Evolutionary conservation across 129 eudicot genomes (phyloP).

Genomic region (Saposhnikovia divaricata): DNA sequence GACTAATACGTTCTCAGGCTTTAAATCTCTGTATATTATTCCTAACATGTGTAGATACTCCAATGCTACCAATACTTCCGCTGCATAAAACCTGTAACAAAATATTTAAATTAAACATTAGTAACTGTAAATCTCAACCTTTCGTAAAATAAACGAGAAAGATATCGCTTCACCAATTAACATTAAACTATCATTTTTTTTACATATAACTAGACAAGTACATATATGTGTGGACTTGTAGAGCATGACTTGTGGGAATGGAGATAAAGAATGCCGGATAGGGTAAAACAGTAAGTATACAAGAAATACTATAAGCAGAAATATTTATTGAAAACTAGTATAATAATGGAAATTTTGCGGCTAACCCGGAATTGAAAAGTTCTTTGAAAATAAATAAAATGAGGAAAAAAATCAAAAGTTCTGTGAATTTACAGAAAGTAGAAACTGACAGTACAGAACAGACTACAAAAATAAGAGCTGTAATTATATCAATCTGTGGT

Average conservation of each 20-base stretch:
- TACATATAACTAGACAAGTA: background rate
- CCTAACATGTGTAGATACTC: constrained; percentile 95
- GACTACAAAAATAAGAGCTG: background rate
- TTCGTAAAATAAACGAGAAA: background rate
- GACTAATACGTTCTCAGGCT: constrained; percentile 90
- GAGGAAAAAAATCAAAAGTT: background rate
- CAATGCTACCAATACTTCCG: constrained; percentile 86
- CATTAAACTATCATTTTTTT: no score
- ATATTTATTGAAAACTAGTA: constrained; percentile 13
- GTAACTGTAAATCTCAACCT: background rate
- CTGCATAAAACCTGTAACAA: constrained; percentile 74
- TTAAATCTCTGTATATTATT: constrained; percentile 87
- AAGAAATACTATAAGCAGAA: constrained; percentile 23
- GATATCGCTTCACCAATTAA: no score
- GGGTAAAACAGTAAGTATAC: constrained; percentile 19
- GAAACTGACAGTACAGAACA: constrained; percentile 3
- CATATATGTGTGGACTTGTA: background rate
- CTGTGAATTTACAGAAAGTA: constrained; percentile 5
- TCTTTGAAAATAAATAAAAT: background rate
- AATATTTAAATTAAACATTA: background rate
- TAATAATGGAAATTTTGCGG: constrained; percentile 16
- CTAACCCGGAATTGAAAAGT: constrained; percentile 5
- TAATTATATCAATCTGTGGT: constrained; percentile 2
- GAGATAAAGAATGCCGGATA: constrained; percentile 19
- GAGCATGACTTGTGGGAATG: background rate